Conservation (phyloP, 441 rosid species). For the Lepidium campestre region DNA sequence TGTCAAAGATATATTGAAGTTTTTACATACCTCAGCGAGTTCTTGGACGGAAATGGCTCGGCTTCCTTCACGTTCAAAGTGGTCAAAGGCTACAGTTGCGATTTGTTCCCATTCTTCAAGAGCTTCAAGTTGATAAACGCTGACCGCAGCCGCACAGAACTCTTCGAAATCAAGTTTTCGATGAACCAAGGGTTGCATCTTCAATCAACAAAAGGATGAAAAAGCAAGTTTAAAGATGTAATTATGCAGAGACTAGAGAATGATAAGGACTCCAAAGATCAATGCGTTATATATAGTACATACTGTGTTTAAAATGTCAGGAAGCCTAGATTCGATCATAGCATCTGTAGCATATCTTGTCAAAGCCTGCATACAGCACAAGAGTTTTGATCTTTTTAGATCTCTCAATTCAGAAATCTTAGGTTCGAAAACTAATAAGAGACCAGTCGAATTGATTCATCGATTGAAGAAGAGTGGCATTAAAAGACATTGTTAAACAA, state of each 20-base stretch:
- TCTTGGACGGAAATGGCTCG: constrained; percentile 48
- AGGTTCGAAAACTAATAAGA: neutral
- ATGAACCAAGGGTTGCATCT: constrained; percentile 63
- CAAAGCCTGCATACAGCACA: constrained; percentile 42
- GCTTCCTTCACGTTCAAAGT: constrained; percentile 62
- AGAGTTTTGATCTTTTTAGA: neutral
- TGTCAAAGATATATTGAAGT: neutral
- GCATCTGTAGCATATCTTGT: constrained; percentile 50
- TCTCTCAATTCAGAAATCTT: too few relatives aligned
- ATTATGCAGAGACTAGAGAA: neutral
- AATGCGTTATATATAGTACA: neutral
- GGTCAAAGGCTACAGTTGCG: constrained; percentile 46
- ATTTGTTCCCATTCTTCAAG: constrained; percentile 59
- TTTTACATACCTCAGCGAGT: constrained; percentile 46
- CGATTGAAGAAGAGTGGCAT: neutral
- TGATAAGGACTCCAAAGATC: neutral
- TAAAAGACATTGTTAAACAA: neutral
- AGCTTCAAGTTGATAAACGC: constrained; percentile 60
- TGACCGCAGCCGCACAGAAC: constrained; percentile 63
- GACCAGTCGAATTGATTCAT: neutral
- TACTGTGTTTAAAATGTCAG: constrained; percentile 51
- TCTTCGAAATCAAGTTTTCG: constrained; percentile 55
- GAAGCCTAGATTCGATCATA: constrained; percentile 50
- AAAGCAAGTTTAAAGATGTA: neutral
- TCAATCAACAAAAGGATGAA: constrained; percentile 3